Evolutionary conservation across 1,139 yeast species (phyloP).

Genomic region (Yamadazyma taylorii): DNA sequence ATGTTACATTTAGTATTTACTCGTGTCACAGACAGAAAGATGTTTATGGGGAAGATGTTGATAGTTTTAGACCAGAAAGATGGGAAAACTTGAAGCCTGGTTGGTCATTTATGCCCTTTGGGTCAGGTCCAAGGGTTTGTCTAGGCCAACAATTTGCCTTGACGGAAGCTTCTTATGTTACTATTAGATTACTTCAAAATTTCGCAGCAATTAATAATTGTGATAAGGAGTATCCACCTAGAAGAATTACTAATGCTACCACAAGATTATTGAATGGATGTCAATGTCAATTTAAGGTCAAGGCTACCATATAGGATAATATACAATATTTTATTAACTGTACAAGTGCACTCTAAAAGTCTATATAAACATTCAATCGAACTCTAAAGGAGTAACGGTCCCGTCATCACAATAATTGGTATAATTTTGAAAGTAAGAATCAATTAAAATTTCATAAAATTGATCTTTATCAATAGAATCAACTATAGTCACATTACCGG

Average conservation of each 20-base stretch:
- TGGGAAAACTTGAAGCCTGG: constrained; percentile 40
- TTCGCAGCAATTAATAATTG: constrained; percentile 4
- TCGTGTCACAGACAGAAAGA: constrained; percentile 39
- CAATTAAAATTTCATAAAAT: constrained; percentile 28
- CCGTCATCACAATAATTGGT: constrained; percentile 28
- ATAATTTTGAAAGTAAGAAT: constrained; percentile 32
- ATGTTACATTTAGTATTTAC: constrained; percentile 38
- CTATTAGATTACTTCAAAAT: constrained; percentile 17
- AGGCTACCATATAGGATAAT: no score
- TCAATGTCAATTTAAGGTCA: neutral
- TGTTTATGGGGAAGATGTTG: constrained; percentile 49
- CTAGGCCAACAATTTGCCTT: constrained; percentile 49
- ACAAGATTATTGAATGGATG: constrained; percentile 29
- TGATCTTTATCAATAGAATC: constrained; percentile 25
- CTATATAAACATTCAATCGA: constrained; percentile 5
- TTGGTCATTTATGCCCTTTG: constrained; percentile 45
- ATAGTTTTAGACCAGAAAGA: constrained; percentile 47
- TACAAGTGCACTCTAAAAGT: no score
- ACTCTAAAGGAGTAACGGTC: constrained; percentile 4
- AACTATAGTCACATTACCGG: constrained; percentile 35
- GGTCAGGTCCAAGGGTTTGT: constrained; percentile 46
- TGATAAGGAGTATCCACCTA: constrained; percentile 32
- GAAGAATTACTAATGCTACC: constrained; percentile 34
- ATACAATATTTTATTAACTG: no score
- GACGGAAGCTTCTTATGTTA: constrained; percentile 39